Evolutionary conservation across 805 yeast species (phyloP), one percentile per base, ranked within the genome.

Genomic region (Yamadazyma paraphyllophila): DNA sequence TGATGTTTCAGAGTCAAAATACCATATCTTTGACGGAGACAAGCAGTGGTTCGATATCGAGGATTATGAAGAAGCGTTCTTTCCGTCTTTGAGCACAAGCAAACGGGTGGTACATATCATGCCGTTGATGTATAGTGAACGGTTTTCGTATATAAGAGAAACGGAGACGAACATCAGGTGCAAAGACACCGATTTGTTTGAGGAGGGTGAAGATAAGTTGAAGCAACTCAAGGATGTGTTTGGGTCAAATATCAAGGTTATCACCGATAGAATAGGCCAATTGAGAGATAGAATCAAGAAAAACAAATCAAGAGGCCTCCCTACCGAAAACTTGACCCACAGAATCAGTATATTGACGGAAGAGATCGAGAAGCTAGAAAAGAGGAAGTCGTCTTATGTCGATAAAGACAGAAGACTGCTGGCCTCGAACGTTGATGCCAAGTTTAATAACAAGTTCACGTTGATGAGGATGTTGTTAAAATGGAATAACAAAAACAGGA

Each of bases 91-190:
- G 7, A 57, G 60, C 8, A 59, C 62, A 1, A 61, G 62, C 41
- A 55, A 63, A 3, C 69, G 83, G 47, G 36, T 55, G 10, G 70
- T 88, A 39, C 67, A 64, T 11, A 76, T 84, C 2, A 57, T 67
- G 36, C 92, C 96, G 2, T 63, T 90, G 50, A 55, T 88, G 54
- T 81, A 68, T 61, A 73, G 95, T 0, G 87, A 92, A 4, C 68
- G 80, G 36, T 83, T 90, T 58, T 71, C 83, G 2, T 91, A 88
- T 60, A 67, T 77, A 49, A 73, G 92, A 40, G 81, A 84, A 50
- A 81, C 88, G 4, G 57, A 50, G 34, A 39, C 46, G 1, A 44
- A 43, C 35, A 45, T 40, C 12, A 35, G 52, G 25, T 49, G 41
- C 30, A 45, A 44, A 36, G 40, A 53, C 36, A 46, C 45, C 8